Conservation (phyloP, 2,329 filamentous ascomycete species). For the Fusarium liriodendri region DNA sequence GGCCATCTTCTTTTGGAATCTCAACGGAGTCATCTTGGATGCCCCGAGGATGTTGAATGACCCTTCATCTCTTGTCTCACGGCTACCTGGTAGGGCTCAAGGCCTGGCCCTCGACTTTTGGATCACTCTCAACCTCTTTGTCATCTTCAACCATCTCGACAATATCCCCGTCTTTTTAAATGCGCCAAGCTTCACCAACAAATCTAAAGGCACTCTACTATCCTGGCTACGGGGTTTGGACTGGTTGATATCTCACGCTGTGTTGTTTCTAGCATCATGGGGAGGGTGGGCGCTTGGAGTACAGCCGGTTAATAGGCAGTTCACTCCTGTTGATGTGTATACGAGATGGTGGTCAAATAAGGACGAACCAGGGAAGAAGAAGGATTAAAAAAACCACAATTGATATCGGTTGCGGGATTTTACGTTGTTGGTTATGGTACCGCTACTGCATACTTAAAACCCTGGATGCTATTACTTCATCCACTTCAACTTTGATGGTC, state of each 20-base stretch:
- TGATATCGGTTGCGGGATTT: too few species aligned
- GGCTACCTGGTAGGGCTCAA: constrained; percentile 21
- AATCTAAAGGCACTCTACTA: accelerated
- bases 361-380: too few species aligned
- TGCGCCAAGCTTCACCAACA: accelerated
- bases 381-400: too few species aligned
- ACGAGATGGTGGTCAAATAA: neutral
- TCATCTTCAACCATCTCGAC: constrained; percentile 44
- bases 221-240: neutral
- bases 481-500: too few species aligned
- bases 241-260: neutral
- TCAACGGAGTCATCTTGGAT: constrained; percentile 56
- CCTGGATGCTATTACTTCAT: too few species aligned
- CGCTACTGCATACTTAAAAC: too few species aligned
- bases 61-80: neutral
- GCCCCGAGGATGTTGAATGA: constrained; percentile 18
- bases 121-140: constrained; percentile 45
- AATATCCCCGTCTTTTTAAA: constrained; percentile 47
- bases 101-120: constrained; percentile 39
- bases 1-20: constrained; percentile 61
- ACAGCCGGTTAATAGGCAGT: constrained; percentile 1
- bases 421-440: too few species aligned
- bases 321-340: constrained; percentile 7
- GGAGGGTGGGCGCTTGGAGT: constrained; percentile 1
- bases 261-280: neutral